Base-by-base conservation (phyloP, 2,329 filamentous ascomycete genomes). In the Neopestalotiopsis clavispora region DNA sequence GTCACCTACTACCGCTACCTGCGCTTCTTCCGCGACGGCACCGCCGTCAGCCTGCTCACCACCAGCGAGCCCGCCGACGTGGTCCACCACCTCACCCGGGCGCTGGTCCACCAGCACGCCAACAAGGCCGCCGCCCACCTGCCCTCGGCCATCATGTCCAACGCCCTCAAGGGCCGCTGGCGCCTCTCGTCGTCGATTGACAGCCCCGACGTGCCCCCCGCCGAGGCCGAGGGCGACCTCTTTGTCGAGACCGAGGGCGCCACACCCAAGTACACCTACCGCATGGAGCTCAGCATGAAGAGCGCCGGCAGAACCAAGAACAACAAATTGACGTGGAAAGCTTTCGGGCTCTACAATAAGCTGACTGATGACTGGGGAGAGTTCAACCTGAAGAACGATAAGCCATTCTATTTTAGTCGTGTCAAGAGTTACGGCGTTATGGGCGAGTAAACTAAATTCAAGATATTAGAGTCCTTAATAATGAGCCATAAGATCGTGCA, bases 1-100 rank as follows among this genome's bases (percentile, higher is more conserved):
- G 94, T 99, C 63, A 99, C 96, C 0, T 99, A 98, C 82, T 99
- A 97, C 83, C 94, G 96, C 69, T 99, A 98, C 81, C 88, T 99
- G 3, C 93, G 96, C 66, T 96, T 99, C 83, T 96, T 96, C 83
- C 92, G 94, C 30, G 94, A 98, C 79, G 96, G 96, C 34, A 92
- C 92, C 1, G 90, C 88, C 72, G 90, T 98, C 69, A 94, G 91
- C 67, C 86, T 99, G 1, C 86, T 97, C 45, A 94, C 92, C 0
- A 97, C 93, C 0, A 82, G 88, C 4, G 94, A 97, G 77, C 96
- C 96, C 0, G 82, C 87, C n/a, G 93, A 97, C 20, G 93, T 98
- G 13, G 94, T 99, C 0, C 93, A 94, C 68, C 88, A 95, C 75
- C 85, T 99, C 23, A 94, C 89, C 49, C 90, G 89, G 70, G 91